Conservation (phyloP, 2,329 filamentous ascomycete genomes). For the Beauveria asiatica region DNA sequence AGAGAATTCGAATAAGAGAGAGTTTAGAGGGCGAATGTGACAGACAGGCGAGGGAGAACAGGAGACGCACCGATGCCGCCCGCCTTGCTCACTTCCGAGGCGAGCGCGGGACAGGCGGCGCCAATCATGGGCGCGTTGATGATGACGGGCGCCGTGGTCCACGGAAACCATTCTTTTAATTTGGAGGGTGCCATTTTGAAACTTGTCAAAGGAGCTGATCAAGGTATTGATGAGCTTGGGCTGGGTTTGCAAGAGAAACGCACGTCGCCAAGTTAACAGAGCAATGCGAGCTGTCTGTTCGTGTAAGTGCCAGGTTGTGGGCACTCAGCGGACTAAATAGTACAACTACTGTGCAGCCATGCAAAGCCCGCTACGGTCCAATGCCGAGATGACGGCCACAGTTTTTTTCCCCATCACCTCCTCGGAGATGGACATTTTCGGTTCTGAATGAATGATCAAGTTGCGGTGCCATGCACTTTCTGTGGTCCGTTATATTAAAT, state of each 20-base stretch:
- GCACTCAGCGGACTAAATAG: not conserved
- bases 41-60: not conserved
- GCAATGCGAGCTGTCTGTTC: not conserved
- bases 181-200: conserved; percentile 19
- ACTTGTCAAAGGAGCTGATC: not conserved
- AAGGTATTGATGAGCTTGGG: not conserved
- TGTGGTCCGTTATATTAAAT: too few species aligned
- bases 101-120: conserved; percentile 24
- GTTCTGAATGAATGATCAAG: too few species aligned
- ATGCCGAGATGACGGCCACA: too few species aligned
- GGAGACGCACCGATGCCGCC: conserved; percentile 26
- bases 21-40: not conserved
- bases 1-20: not conserved
- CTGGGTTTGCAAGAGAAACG: not conserved
- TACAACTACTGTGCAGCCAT: too few species aligned
- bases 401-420: too few species aligned
- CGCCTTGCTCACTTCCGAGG: conserved; percentile 29
- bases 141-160: conserved; percentile 22
- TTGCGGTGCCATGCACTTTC: too few species aligned
- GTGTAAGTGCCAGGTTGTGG: not conserved
- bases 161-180: conserved; percentile 23
- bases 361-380: too few species aligned
- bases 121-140: conserved; percentile 30
- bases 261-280: not conserved
- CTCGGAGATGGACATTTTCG: too few species aligned